These are phyloP conservation scores for Yamadazyma diddensiae DNA, from an alignment of 1,139 yeast genomes.

Conservation along the genomic window DNA sequence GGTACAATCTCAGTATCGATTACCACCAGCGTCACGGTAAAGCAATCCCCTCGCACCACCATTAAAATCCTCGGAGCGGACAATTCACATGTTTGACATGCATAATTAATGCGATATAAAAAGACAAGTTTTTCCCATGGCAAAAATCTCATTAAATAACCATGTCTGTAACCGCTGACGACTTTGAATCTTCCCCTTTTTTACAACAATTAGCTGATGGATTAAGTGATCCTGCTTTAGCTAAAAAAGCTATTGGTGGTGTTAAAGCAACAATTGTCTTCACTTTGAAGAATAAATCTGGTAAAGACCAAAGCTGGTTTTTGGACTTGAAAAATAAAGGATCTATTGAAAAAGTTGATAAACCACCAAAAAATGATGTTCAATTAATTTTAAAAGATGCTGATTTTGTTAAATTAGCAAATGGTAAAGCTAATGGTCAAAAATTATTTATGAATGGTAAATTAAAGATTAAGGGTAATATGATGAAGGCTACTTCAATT, in stretches of 20 bases:
- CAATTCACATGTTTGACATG: constrained; percentile 4
- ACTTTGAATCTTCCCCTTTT: constrained; percentile 48
- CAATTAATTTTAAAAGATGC: constrained; percentile 62
- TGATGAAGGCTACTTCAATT: constrained; percentile 82
- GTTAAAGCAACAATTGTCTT: constrained; percentile 67
- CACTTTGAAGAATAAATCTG: constrained; percentile 66
- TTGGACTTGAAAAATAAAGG: constrained; percentile 72
- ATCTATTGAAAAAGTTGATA: constrained; percentile 45
- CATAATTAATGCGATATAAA: constrained; percentile 5
- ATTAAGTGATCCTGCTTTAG: constrained; percentile 37
- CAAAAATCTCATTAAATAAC: not conserved
- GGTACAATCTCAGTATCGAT: too few species aligned
- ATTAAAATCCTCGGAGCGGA: constrained; percentile 4
- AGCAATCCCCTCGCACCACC: constrained; percentile 4
- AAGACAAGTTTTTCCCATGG: constrained; percentile 1
- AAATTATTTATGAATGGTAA: constrained; percentile 81
- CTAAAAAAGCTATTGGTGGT: constrained; percentile 42
- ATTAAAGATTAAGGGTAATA: constrained; percentile 83
- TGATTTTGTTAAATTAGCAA: constrained; percentile 65
- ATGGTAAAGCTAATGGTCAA: constrained; percentile 82
- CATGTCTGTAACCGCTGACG: constrained; percentile 38
- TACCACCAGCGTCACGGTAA: too few species aligned
- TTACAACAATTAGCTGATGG: constrained; percentile 42
- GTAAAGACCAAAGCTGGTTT: constrained; percentile 64
- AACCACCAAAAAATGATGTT: constrained; percentile 60